Conservation (phyloP, 768 basidiomycete genomes). For the Jaapia argillacea region DNA sequence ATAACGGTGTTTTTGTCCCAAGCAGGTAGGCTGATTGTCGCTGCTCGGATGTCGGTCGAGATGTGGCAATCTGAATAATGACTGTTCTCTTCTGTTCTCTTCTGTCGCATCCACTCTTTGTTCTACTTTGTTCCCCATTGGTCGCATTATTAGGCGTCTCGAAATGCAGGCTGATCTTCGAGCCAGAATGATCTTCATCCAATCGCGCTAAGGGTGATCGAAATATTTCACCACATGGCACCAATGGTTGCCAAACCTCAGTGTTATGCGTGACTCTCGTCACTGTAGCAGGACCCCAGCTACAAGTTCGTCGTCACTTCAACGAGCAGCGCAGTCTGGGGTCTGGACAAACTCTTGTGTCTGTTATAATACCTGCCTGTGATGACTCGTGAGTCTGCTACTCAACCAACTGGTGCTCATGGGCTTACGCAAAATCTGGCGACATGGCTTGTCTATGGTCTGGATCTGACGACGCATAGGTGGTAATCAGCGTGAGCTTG, state of each 20-base stretch:
- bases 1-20: too few relatives aligned
- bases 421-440: neutral
- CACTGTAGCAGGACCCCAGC: neutral
- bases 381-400: neutral
- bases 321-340: too few relatives aligned
- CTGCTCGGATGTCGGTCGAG: too few relatives aligned
- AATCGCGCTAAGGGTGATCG: neutral
- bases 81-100: too few relatives aligned
- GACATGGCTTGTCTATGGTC: neutral
- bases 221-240: neutral
- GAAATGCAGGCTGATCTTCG: too few relatives aligned
- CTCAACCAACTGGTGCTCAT: neutral
- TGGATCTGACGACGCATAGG: constrained; percentile 30
- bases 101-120: too few relatives aligned
- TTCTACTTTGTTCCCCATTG: too few relatives aligned
- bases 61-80: too few relatives aligned
- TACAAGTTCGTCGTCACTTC: too few relatives aligned
- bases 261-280: neutral
- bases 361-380: neutral
- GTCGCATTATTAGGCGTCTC: too few relatives aligned
- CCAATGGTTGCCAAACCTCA: neutral
- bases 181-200: too few relatives aligned
- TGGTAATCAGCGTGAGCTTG: constrained; percentile 75
- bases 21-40: too few relatives aligned
- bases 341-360: neutral